Evolutionary conservation across 306 rosid genomes (phyloP).

Genomic region (Luffa aegyptiaca): DNA sequence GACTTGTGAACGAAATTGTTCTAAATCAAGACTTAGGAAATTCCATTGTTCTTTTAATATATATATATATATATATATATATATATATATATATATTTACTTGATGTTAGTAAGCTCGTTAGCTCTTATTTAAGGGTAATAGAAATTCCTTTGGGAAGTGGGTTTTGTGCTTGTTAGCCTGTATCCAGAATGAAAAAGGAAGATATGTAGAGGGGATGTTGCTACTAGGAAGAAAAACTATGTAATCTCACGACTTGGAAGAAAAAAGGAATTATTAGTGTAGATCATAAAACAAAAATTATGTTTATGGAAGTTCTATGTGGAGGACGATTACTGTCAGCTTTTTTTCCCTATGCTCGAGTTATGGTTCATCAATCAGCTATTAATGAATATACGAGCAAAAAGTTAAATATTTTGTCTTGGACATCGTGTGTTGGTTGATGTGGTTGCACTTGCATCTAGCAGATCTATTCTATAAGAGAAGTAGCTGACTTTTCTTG

Average conservation of each 20-base stretch:
- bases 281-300: neutral
- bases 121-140: neutral
- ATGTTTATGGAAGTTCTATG: neutral
- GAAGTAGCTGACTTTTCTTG: neutral
- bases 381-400: neutral
- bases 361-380: neutral
- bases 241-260: neutral
- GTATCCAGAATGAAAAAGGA: neutral
- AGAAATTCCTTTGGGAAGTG: neutral
- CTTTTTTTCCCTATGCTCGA: neutral
- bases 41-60: neutral
- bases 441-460: neutral
- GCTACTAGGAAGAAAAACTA: neutral
- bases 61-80: too few species aligned
- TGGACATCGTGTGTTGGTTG: neutral
- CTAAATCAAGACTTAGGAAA: neutral
- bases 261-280: neutral
- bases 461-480: neutral
- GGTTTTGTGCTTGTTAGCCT: neutral
- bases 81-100: neutral
- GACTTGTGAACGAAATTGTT: neutral
- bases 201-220: neutral
- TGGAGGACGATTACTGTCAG: neutral
- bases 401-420: neutral
- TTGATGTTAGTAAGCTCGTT: neutral